Base-by-base conservation (phyloP, 768 basidiomycete species). In the Tricholoma furcatifolium region DNA sequence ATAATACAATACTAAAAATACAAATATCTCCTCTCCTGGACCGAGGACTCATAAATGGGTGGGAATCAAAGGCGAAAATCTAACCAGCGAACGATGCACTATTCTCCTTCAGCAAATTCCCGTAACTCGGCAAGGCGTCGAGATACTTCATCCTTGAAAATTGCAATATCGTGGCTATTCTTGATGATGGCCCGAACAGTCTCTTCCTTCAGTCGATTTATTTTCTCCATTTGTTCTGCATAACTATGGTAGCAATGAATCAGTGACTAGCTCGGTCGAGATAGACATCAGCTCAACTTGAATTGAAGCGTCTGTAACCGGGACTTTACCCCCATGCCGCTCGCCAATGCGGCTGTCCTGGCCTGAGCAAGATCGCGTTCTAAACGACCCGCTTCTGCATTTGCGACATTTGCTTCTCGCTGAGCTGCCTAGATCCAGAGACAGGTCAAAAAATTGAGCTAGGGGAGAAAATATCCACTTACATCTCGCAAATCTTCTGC, bases 401-500 rank as follows among this genome's bases (percentile, higher is more conserved):
- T 85, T 53, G 85, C 84, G 3, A 84, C 77, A 50, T 79, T 67
- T 2, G 85, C 83, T 63, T 92, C 90, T 61, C 83, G 84, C 66
- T 91, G 91, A 12, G 88, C 82, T 14, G 87, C 84, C 91, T 93
- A 58, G 20, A 43, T 31, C 11, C 24, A 12, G 18, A 11, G 1
- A 7, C 23, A 21, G 17, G 24, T 6, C 40, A 20, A 43, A 21
- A 39, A 34, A 17, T 21, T 18, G 15, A 11, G 24, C 51, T 17
- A 53, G 20, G 15, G 47, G 45, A 32, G 45, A 49, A 27, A 46
- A 36, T 45, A 32, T n/a, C 39, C 34, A 73, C 79, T 58, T 47
- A 91, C 93, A 66, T 93, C 90, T 67, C 91, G 82, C 45, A 92
- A 70, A 59, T 88, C 85, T 56, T 91, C 88, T 9, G 89, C 88